These are phyloP conservation scores for Turnera subulata DNA, from an alignment of 345 rosid genomes.

Conservation along the genomic window DNA sequence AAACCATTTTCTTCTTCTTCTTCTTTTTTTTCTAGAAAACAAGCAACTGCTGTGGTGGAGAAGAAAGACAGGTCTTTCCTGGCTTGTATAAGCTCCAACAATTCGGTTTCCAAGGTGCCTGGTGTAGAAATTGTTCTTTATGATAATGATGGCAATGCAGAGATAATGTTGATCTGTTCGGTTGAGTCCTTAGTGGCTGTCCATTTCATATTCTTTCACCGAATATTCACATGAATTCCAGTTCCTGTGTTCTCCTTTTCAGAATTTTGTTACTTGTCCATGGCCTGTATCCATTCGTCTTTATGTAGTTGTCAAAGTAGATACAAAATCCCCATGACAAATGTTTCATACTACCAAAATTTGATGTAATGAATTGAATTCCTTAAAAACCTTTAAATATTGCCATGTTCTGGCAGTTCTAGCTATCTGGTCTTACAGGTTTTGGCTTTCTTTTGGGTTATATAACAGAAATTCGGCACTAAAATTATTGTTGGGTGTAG, in stretches of 20 bases:
- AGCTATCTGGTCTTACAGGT: too few species aligned
- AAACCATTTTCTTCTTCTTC: too few species aligned
- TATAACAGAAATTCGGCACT: too few species aligned
- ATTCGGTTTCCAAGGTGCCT: neutral
- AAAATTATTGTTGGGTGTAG: too few species aligned
- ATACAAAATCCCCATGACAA: neutral
- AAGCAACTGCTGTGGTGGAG: neutral
- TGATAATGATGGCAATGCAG: neutral
- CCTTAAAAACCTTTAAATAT: too few species aligned
- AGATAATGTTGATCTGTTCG: constrained; percentile 2
- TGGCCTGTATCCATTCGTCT: neutral
- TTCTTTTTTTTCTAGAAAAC: neutral
- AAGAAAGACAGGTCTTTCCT: neutral
- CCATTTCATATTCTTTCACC: constrained; percentile 1
- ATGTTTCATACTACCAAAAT: neutral
- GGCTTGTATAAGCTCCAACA: too few species aligned
- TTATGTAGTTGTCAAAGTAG: neutral
- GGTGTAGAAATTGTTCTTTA: neutral
- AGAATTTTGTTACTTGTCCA: neutral
- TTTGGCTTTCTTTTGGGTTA: too few species aligned
- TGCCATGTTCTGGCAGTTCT: too few species aligned
- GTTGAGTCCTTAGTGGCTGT: constrained; percentile 12
- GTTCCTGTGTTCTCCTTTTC: neutral
- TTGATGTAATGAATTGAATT: too few species aligned
- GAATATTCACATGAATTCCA: neutral